Base-by-base conservation (phyloP, 495 filamentous ascomycete genomes). In the Penicillium alfredii region DNA sequence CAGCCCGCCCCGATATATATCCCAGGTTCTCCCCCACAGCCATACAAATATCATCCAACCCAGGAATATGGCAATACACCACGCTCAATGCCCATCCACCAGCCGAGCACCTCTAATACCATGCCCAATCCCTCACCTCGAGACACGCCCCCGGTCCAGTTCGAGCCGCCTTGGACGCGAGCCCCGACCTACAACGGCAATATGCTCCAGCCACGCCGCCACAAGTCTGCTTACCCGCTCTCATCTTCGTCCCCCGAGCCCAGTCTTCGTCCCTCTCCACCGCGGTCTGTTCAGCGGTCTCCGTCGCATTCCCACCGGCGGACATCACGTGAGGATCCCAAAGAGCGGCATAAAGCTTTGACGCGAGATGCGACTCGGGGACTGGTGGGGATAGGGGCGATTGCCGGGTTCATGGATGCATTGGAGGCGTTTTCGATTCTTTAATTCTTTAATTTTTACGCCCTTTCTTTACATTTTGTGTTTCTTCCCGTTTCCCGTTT, bases 351-450 rank as follows among this genome's bases (percentile, higher is more conserved):
- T n/a, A 45, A 55, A 21, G 23, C 38, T 15, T 32, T 64, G 12
- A 58, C 45, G 20, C 56, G 56, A 18, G 65, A 58, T 30, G 56
- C 67, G 4, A 66, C 59, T 24, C 52, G 56, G 20, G 65, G 66
- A 8, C 31, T 70, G 7, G 55, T 52, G 13, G 66, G 66, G 1
- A 62, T 62, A n/a, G 61, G 61, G 6, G 66, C 66, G 3, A 56
- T 68, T 20, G 66, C 60, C 4, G 66, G 63, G 9, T 60, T 70
- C 31, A 57, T 69, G 60, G 66, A 70, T 51, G 55, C 67, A 10
- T 42, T 70, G 12, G 56, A 63, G 31, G 65, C 64, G 3, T 54
- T 70, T 27, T 42, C 50, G 9, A 47, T 61, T 32, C 44, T 59
- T n/a, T n/a, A n/a, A n/a, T n/a, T n/a, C n/a, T n/a, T n/a, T n/a